These are phyloP conservation scores for Graphilbum fragrans DNA, from an alignment of 2,329 filamentous ascomycete genomes.

Conservation along the genomic window DNA sequence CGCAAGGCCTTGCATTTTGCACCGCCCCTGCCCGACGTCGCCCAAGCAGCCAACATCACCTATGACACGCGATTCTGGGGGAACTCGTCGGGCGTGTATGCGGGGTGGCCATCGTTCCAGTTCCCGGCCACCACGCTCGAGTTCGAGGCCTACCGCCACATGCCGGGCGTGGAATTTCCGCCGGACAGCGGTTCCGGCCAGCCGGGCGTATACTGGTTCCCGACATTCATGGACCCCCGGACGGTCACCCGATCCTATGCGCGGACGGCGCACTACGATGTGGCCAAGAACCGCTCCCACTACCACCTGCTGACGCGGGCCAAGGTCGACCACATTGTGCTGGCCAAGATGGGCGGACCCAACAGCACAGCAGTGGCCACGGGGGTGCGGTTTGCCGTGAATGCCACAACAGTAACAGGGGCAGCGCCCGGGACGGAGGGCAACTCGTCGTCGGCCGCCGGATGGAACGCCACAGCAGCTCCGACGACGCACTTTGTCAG, in stretches of 20 bases:
- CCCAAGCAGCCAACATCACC: constrained; percentile 17
- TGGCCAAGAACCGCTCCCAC: constrained; percentile 16
- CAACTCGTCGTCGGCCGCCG: neutral
- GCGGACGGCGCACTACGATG: constrained; percentile 21
- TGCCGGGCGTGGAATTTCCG: constrained; percentile 25
- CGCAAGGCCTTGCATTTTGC: constrained; percentile 16
- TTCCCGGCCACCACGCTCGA: constrained; percentile 18
- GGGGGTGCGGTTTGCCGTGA: constrained; percentile 16
- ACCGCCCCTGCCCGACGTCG: constrained; percentile 8
- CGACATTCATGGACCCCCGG: constrained; percentile 26
- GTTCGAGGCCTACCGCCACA: constrained; percentile 21
- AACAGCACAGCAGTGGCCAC: constrained; percentile 10
- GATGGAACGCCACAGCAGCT: constrained; percentile 1
- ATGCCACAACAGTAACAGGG: constrained; percentile 1
- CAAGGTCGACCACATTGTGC: constrained; percentile 16
- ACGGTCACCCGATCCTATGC: constrained; percentile 24
- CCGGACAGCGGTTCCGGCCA: constrained; percentile 25
- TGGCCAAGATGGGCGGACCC: constrained; percentile 3
- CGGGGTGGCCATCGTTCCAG: constrained; percentile 23
- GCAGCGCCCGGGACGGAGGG: neutral
- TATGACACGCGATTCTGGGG: constrained; percentile 23
- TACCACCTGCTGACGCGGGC: constrained; percentile 19
- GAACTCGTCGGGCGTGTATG: constrained; percentile 20
- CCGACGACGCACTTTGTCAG: constrained; percentile 10
- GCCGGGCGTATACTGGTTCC: constrained; percentile 25